Percentiles rank a stretch among this genome's conserved stretches.
Conservation (phyloP, 1,139 yeast genomes). For the Yamadazyma triangularis region DNA sequence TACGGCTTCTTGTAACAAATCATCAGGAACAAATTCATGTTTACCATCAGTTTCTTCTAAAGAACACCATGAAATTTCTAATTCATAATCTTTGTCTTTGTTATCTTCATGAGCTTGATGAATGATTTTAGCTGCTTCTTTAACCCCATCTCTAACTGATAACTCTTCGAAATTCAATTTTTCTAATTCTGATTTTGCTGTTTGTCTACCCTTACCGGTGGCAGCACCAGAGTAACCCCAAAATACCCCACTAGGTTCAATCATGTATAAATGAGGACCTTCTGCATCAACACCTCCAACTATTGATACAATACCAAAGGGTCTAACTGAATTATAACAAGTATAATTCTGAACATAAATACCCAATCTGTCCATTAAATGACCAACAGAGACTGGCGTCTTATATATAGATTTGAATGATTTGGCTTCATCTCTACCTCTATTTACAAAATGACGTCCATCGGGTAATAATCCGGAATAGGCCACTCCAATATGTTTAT, state of each 20-base stretch:
- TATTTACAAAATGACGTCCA: constrained; percentile 87
- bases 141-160: constrained; percentile 76
- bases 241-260: constrained; percentile 94
- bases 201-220: constrained; percentile 95
- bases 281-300: constrained; percentile 89
- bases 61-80: constrained; percentile 87
- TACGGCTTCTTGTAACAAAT: constrained; percentile 74
- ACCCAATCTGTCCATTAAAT: constrained; percentile 83
- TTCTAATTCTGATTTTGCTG: constrained; percentile 93
- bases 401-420: constrained; percentile 76
- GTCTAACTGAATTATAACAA: constrained; percentile 93
- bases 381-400: constrained; percentile 72
- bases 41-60: constrained; percentile 70
- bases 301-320: constrained; percentile 90
- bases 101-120: constrained; percentile 95
- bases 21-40: constrained; percentile 78
- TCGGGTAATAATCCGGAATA: constrained; percentile 95
- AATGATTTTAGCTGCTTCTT: constrained; percentile 90
- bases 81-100: constrained; percentile 94
- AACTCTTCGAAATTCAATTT: constrained; percentile 73
- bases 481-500: constrained; percentile 89
- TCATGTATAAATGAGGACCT: constrained; percentile 91
- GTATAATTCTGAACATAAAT: constrained; percentile 95
- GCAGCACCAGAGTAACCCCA: constrained; percentile 99
- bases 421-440: constrained; percentile 91